Conservation (phyloP, 805 yeast genomes). For the Deakozyma indianensis region DNA sequence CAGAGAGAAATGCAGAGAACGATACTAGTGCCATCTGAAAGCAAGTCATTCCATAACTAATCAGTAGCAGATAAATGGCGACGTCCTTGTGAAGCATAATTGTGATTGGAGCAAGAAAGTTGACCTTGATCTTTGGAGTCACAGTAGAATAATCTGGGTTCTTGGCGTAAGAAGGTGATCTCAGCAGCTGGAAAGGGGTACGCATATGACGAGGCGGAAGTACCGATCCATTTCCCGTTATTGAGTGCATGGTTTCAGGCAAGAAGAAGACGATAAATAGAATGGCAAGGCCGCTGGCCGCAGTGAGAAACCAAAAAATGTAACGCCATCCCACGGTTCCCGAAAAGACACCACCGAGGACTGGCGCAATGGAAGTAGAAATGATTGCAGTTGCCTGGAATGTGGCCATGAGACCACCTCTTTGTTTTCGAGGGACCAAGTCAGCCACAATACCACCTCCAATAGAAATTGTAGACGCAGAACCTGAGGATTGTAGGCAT, state of each 20-base stretch:
- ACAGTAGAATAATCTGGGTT: neutral
- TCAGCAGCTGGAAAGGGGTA: conserved; percentile 1
- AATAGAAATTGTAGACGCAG: conserved; percentile 62
- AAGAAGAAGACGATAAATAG: conserved; percentile 44
- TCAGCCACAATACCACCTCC: conserved; percentile 64
- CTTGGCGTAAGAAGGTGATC: neutral
- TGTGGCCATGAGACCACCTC: conserved; percentile 61
- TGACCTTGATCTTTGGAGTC: neutral
- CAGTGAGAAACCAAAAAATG: conserved; percentile 38
- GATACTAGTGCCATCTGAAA: conserved; percentile 66
- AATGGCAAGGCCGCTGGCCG: conserved; percentile 18
- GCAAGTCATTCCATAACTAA: conserved; percentile 46
- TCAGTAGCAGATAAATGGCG: conserved; percentile 35
- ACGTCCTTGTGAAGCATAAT: conserved; percentile 23
- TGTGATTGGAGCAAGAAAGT: neutral
- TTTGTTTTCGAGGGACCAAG: conserved; percentile 42
- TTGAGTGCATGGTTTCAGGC: conserved; percentile 62
- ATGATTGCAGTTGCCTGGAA: conserved; percentile 49
- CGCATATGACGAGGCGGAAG: conserved; percentile 17
- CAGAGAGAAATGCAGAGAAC: conserved; percentile 38
- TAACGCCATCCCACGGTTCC: conserved; percentile 55
- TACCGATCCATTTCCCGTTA: conserved; percentile 65
- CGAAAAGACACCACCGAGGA: conserved; percentile 41
- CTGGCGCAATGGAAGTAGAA: conserved; percentile 69
- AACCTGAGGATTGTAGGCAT: conserved; percentile 61